Evolutionary conservation across 2,329 filamentous ascomycete species (phyloP).

Genomic region (Tolypocladium paradoxum): DNA sequence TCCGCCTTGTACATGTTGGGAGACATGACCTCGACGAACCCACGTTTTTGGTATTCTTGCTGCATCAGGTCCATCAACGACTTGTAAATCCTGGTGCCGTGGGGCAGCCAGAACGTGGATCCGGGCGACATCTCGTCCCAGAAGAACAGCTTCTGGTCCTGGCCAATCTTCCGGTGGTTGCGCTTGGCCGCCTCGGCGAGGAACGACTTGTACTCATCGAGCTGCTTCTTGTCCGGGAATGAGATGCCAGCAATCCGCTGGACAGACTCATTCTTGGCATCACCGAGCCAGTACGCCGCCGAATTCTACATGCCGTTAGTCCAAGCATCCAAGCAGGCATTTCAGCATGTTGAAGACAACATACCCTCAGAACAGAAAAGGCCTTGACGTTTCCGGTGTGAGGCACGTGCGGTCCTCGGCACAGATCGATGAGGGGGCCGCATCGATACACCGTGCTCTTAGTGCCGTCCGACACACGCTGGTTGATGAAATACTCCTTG

Average conservation of each 20-base stretch:
- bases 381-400: slow-evolving; percentile 87
- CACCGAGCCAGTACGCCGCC: slow-evolving; percentile 82
- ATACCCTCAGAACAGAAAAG: slow-evolving; percentile 77
- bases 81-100: slow-evolving; percentile 90
- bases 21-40: slow-evolving; percentile 89
- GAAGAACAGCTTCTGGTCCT: slow-evolving; percentile 95
- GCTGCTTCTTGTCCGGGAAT: slow-evolving; percentile 88
- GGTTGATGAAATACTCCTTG: slow-evolving; percentile 89
- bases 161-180: slow-evolving; percentile 87
- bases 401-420: slow-evolving; percentile 87
- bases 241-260: slow-evolving; percentile 96
- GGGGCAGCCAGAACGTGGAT: slow-evolving; percentile 83
- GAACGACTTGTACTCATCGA: slow-evolving; percentile 89
- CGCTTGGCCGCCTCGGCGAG: slow-evolving; percentile 96
- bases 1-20: slow-evolving; percentile 91
- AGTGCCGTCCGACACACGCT: slow-evolving; percentile 63
- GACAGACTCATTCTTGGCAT: slow-evolving; percentile 86
- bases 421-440: slow-evolving; percentile 89
- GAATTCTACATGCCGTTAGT: slow-evolving; percentile 44
- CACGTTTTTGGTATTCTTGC: slow-evolving; percentile 83
- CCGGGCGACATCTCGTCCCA: slow-evolving; percentile 92
- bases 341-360: neutral
- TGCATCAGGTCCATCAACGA: slow-evolving; percentile 72
- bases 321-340: neutral
- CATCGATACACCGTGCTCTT: slow-evolving; percentile 91